Conservation (phyloP, 1,139 yeast species). For the Arxiozyma telluris region DNA sequence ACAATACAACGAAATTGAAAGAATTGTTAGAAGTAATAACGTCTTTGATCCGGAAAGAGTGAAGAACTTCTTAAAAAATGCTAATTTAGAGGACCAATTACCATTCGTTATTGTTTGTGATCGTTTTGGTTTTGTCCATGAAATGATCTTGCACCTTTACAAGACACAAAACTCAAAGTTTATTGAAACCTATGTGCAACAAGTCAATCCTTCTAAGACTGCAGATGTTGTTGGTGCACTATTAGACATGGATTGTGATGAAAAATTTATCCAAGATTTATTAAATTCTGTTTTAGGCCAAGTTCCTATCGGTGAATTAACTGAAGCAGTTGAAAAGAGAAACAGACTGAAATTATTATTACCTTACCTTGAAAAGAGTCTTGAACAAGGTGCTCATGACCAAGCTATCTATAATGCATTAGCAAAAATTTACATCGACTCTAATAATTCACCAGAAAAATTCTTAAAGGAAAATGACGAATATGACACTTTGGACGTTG, state of each 20-base stretch:
- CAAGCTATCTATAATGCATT: constrained; percentile 88
- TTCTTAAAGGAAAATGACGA: constrained; percentile 83
- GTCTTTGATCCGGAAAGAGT: constrained; percentile 96
- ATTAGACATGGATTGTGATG: constrained; percentile 96
- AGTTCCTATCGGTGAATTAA: constrained; percentile 84
- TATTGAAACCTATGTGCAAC: constrained; percentile 95
- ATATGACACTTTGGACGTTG: constrained; percentile 89
- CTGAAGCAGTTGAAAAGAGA: constrained; percentile 91
- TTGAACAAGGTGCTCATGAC: constrained; percentile 81
- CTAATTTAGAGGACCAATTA: constrained; percentile 86
- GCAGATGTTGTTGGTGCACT: constrained; percentile 96
- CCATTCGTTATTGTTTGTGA: constrained; percentile 96
- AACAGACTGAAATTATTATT: constrained; percentile 83
- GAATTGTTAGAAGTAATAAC: constrained; percentile 88
- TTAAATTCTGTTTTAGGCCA: constrained; percentile 85
- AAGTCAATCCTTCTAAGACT: constrained; percentile 89
- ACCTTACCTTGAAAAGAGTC: constrained; percentile 86
- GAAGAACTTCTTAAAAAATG: constrained; percentile 91
- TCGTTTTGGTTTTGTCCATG: constrained; percentile 85
- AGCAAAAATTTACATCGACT: constrained; percentile 95
- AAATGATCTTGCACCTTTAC: constrained; percentile 83
- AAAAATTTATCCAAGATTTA: constrained; percentile 70
- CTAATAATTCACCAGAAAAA: constrained; percentile 94
- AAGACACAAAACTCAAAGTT: constrained; percentile 92
- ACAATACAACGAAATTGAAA: constrained; percentile 88